phyloP scores from a whole-genome alignment of 1,284 basidiomycete species.

The Cystobasidiaceae sp. region DNA sequence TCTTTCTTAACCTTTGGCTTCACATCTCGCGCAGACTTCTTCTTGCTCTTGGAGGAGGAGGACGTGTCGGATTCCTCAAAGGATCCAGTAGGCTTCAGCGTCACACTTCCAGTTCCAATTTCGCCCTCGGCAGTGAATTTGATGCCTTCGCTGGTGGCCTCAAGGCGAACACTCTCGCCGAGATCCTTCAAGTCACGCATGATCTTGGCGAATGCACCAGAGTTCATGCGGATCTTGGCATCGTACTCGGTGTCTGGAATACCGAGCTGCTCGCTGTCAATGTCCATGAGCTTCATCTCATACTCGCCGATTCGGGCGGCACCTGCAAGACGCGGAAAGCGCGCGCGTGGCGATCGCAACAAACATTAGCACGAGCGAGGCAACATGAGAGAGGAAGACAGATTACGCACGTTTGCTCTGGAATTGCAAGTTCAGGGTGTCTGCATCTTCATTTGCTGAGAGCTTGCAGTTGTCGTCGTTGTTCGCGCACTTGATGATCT shows the following conservation, averaged over 20 bases:
- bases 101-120: conserved; percentile 81
- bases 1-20: conserved; percentile 53
- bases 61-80: conserved; percentile 41
- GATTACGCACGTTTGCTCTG: conserved; percentile 73
- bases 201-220: conserved; percentile 83
- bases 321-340: conserved; percentile 52
- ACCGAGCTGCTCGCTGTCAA: conserved; percentile 84
- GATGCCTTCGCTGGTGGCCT: conserved; percentile 93
- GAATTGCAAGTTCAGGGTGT: conserved; percentile 82
- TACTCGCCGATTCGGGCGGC: conserved; percentile 94
- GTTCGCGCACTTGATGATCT: conserved; percentile 95
- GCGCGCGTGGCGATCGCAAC: conserved; percentile 6
- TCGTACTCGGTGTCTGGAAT: conserved; percentile 99
- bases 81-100: conserved; percentile 65
- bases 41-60: conserved; percentile 36
- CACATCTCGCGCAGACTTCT: conserved; percentile 50
- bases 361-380: not conserved
- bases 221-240: conserved; percentile 81
- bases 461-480: conserved; percentile 92
- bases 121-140: conserved; percentile 93
- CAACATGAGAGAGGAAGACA: not conserved
- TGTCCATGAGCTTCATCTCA: conserved; percentile 99
- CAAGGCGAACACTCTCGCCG: conserved; percentile 92
- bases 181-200: conserved; percentile 87
- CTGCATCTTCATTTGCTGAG: conserved; percentile 86